These are phyloP conservation scores for Citrullus colocynthis DNA, from an alignment of 306 rosid species.

Conservation along the genomic window DNA sequence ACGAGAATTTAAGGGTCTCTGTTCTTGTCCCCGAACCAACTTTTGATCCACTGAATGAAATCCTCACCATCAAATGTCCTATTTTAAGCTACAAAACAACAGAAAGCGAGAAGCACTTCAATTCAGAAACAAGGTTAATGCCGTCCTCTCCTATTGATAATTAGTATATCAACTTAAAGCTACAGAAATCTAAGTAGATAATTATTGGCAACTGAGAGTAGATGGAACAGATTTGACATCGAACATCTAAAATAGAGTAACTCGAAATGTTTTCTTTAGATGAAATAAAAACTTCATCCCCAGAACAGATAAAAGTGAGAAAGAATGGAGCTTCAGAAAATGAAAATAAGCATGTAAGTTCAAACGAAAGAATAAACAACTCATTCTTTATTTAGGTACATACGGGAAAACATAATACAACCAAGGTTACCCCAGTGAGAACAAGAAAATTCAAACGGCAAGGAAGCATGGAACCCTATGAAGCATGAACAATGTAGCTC, in stretches of 20 bases:
- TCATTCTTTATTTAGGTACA: neutral
- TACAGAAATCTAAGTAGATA: neutral
- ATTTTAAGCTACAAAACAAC: neutral
- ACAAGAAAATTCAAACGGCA: neutral
- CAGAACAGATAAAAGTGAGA: too few relatives aligned
- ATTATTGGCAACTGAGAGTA: neutral
- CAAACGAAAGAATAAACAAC: neutral
- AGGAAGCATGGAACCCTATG: neutral
- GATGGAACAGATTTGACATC: neutral
- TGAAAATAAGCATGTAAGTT: neutral
- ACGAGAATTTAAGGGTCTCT: neutral
- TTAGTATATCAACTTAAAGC: neutral
- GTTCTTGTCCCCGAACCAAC: neutral
- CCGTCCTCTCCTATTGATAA: neutral
- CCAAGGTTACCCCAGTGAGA: neutral
- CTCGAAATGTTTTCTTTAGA: too few relatives aligned
- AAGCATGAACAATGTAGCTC: neutral
- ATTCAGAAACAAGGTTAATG: neutral
- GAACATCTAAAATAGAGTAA: neutral
- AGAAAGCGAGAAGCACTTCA: neutral
- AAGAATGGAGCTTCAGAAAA: neutral
- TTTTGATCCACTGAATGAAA: neutral
- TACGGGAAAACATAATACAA: neutral
- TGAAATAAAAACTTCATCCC: too few relatives aligned
- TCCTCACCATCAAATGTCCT: neutral